Conservation (phyloP, 1,284 basidiomycete genomes). For the Tilletiaria anomala region DNA sequence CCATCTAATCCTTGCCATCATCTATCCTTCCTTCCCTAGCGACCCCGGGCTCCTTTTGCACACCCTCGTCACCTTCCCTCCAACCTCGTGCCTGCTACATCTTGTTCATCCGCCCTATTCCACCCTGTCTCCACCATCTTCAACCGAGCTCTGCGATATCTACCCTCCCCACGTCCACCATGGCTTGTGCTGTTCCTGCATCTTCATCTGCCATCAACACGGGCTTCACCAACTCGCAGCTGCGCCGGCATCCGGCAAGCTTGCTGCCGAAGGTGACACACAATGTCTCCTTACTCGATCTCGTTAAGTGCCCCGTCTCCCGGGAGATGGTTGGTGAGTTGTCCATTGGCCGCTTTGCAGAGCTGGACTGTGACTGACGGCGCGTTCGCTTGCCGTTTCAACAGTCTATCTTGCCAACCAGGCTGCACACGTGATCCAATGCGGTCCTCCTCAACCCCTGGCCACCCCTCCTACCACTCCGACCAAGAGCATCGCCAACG, state of each 20-base stretch:
- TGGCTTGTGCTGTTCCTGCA: not conserved
- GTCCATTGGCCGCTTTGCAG: not conserved
- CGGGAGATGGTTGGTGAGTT: slow-evolving; percentile 33
- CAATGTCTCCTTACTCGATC: slow-evolving; percentile 35
- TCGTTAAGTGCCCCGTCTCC: slow-evolving; percentile 34
- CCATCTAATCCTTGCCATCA: too few species aligned
- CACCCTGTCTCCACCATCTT: too few species aligned
- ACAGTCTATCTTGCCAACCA: slow-evolving; percentile 34
- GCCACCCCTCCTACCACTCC: slow-evolving; percentile 28
- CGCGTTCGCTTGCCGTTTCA: not conserved
- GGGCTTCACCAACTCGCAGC: not conserved
- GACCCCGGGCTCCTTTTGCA: too few species aligned
- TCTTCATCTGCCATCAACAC: not conserved
- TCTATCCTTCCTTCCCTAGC: too few species aligned
- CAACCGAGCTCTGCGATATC: too few species aligned
- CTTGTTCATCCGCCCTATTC: too few species aligned
- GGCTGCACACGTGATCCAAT: slow-evolving; percentile 37
- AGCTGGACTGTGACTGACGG: not conserved
- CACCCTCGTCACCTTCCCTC: too few species aligned
- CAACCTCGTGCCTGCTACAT: too few species aligned
- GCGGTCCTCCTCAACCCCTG: slow-evolving; percentile 19
- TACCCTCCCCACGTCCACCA: not conserved
- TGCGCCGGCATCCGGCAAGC: slow-evolving; percentile 31
- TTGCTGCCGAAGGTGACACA: slow-evolving; percentile 34
- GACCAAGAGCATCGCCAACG: slow-evolving; percentile 21